Evolutionary conservation across 73 alveolate genomes (phyloP).

Genomic region (Uronychia binucleata): DNA sequence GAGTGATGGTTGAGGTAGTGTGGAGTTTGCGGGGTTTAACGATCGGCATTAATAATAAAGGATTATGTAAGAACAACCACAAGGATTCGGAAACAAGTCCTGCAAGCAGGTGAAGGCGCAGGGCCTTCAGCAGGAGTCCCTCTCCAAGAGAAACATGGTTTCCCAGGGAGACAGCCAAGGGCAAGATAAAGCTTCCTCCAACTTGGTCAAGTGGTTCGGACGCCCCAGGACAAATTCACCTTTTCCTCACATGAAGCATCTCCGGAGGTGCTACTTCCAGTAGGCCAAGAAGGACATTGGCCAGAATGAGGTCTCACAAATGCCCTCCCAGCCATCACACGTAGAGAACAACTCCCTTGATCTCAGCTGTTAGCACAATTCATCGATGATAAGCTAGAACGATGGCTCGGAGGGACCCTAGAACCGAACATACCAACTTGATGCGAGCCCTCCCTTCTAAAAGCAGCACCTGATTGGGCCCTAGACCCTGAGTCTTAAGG

Average conservation of each 20-base stretch:
- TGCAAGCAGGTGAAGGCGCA: background rate
- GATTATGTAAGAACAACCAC: background rate
- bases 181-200: background rate
- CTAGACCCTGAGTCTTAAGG: background rate
- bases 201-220: background rate
- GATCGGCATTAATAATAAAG: background rate
- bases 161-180: background rate
- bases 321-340: background rate
- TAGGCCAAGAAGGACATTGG: background rate
- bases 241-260: background rate
- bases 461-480: background rate
- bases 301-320: background rate
- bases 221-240: background rate
- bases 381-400: background rate
- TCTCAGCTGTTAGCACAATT: background rate
- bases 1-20: conserved; percentile 3
- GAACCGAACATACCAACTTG: background rate
- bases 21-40: background rate
- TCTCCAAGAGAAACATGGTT: background rate
- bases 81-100: background rate
- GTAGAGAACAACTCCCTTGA: background rate
- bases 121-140: background rate
- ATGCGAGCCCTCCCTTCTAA: background rate
- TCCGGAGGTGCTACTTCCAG: background rate
- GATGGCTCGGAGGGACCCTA: background rate